Percentiles rank a stretch among this genome's conserved stretches.
Evolutionary conservation across 805 yeast species (phyloP).

Genomic region (Spathaspora passalidarum): DNA sequence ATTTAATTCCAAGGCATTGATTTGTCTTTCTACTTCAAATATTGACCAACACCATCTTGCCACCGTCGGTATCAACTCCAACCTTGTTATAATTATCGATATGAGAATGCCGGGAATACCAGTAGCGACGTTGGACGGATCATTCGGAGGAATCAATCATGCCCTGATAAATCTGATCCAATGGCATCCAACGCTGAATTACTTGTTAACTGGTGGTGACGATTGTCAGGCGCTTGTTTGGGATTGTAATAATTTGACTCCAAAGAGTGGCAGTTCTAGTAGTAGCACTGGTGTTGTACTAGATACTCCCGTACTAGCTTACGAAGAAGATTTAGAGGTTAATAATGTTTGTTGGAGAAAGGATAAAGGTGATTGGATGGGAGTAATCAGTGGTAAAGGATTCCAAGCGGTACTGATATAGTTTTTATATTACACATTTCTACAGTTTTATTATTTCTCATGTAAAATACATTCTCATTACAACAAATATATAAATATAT

Average conservation of each 20-base stretch:
- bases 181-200: constrained; percentile 81
- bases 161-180: constrained; percentile 67
- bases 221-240: constrained; percentile 72
- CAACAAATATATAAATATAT: neutral
- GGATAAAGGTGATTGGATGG: constrained; percentile 75
- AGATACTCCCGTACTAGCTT: constrained; percentile 45
- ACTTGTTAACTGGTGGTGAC: constrained; percentile 63
- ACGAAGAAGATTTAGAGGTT: constrained; percentile 65
- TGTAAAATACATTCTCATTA: constrained; percentile 1
- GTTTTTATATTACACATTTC: neutral
- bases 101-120: constrained; percentile 88
- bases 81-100: constrained; percentile 68
- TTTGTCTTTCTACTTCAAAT: constrained; percentile 75
- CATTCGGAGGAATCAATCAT: constrained; percentile 45
- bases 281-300: constrained; percentile 13
- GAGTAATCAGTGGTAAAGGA: constrained; percentile 65
- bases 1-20: constrained; percentile 51
- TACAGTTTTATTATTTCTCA: neutral
- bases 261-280: constrained; percentile 4
- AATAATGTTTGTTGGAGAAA: constrained; percentile 73
- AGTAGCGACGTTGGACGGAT: constrained; percentile 60
- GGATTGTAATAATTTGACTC: constrained; percentile 46
- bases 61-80: constrained; percentile 70
- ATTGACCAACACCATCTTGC: constrained; percentile 82
- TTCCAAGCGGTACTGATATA: constrained; percentile 56